Evolutionary conservation across 805 yeast genomes (phyloP).

Genomic region (Saturnispora ahearnii): DNA sequence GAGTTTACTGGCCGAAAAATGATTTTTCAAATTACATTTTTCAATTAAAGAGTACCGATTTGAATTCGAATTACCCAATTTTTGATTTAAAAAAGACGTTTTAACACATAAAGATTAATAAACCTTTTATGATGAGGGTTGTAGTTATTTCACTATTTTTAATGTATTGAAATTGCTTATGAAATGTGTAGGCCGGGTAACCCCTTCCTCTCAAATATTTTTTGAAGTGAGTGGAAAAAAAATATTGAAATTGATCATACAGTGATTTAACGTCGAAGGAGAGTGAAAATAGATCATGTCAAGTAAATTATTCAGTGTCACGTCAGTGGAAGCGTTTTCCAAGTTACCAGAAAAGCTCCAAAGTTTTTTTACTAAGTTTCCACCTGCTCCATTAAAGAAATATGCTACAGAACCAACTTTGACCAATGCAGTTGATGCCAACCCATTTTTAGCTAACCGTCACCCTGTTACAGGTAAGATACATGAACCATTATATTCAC

Average conservation of each 20-base stretch:
- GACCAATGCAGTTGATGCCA: constrained; percentile 60
- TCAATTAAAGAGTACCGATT: no score
- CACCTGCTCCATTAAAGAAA: constrained; percentile 69
- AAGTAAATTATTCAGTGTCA: constrained; percentile 20
- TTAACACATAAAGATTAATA: no score
- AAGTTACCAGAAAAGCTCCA: constrained; percentile 63
- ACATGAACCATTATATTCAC: constrained; percentile 70
- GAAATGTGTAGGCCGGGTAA: not conserved
- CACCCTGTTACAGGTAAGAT: constrained; percentile 73
- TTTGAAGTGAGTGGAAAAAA: not conserved
- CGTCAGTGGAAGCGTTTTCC: constrained; percentile 28
- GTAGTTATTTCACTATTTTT: no score
- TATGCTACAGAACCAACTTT: constrained; percentile 59
- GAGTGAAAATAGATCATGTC: not conserved
- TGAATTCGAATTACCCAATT: no score
- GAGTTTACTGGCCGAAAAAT: no score
- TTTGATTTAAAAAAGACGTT: no score
- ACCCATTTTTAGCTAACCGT: constrained; percentile 80
- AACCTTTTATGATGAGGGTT: no score
- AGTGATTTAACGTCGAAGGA: not conserved
- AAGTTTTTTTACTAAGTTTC: constrained; percentile 70
- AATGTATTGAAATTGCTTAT: not conserved
- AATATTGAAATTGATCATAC: not conserved
- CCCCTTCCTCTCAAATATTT: not conserved
- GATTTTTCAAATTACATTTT: no score